Conservation (phyloP, 345 rosid genomes). For the Salix arbutifolia region DNA sequence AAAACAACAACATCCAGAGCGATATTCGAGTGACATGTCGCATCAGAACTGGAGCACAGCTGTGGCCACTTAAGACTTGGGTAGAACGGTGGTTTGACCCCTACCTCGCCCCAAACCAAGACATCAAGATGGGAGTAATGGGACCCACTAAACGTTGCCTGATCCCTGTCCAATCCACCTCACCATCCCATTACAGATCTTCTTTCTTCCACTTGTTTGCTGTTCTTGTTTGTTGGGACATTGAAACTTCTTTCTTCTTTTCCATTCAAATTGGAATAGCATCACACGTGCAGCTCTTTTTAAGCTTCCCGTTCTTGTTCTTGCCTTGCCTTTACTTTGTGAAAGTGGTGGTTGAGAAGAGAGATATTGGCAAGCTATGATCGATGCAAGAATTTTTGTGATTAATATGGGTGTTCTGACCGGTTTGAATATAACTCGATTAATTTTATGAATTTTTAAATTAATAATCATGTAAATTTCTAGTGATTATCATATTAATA, state of each 20-base stretch:
- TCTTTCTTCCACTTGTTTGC: background rate
- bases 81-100: constrained; percentile 20
- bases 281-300: constrained; percentile 6
- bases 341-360: background rate
- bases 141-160: constrained; percentile 9
- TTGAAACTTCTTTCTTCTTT: background rate
- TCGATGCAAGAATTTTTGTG: background rate
- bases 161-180: background rate
- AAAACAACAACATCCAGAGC: background rate
- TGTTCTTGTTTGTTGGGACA: background rate
- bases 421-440: accelerated
- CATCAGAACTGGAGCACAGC: constrained; percentile 22
- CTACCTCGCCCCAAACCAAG: background rate
- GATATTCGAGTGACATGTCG: background rate
- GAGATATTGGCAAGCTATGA: background rate
- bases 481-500: no score
- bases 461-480: no score
- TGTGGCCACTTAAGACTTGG: constrained; percentile 17
- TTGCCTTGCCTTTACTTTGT: background rate
- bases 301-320: background rate
- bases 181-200: background rate
- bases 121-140: background rate
- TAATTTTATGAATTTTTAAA: no score
- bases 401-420: no score
- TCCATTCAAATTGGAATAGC: background rate